Evolutionary conservation across 768 basidiomycete genomes (phyloP).

Genomic region (Rhizopogon sp.): DNA sequence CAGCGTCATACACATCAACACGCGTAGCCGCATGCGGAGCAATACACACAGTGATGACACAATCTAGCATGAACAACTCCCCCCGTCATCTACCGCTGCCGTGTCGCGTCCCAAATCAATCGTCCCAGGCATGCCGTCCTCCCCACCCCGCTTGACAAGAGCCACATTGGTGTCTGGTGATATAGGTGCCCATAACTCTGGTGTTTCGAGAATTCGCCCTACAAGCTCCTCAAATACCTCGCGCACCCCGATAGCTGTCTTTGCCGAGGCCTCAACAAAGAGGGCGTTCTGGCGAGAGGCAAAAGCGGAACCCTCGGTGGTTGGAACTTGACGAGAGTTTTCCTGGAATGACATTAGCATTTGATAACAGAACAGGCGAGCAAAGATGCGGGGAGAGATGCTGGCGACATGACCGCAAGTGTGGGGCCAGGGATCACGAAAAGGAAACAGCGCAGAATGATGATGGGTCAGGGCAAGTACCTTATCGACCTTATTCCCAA

Average conservation of each 20-base stretch:
- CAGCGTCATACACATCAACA: neutral
- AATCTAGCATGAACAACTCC: neutral
- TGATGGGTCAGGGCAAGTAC: slow-evolving; percentile 25
- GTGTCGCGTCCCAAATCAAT: slow-evolving; percentile 26
- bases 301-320: slow-evolving; percentile 72
- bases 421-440: neutral
- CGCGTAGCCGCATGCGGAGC: too few species aligned
- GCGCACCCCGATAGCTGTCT: slow-evolving; percentile 80
- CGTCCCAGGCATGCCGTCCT: slow-evolving; percentile 37
- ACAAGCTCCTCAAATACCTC: slow-evolving; percentile 79
- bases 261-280: slow-evolving; percentile 91
- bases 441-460: neutral
- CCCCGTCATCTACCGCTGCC: neutral
- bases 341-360: slow-evolving; percentile 45
- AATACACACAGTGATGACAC: neutral
- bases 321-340: slow-evolving; percentile 82
- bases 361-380: neutral
- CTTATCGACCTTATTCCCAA: slow-evolving; percentile 95
- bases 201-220: slow-evolving; percentile 75
- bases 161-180: slow-evolving; percentile 12
- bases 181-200: slow-evolving; percentile 65
- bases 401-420: neutral
- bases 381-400: neutral
- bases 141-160: slow-evolving; percentile 5
- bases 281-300: slow-evolving; percentile 77